Conservation (phyloP, 2,329 filamentous ascomycete species). For the Fusarium pininemorale region DNA sequence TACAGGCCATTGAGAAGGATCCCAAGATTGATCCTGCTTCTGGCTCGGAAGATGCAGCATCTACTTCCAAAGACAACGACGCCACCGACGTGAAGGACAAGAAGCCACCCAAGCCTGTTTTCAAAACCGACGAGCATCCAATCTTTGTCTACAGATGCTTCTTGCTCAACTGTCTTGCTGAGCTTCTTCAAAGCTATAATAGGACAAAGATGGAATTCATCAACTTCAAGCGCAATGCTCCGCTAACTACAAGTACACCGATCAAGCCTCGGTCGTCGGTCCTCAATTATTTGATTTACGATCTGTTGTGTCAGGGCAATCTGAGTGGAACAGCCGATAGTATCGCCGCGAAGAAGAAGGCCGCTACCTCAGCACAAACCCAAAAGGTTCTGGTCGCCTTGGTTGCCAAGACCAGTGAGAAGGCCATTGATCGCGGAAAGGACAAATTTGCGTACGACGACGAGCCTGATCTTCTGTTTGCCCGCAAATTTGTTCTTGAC, state of each 20-base stretch:
- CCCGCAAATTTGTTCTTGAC: constrained; percentile 94
- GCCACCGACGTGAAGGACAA: constrained; percentile 62
- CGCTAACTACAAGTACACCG: constrained; percentile 83
- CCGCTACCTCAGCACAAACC: constrained; percentile 84
- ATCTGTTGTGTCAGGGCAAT: constrained; percentile 71
- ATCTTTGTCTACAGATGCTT: constrained; percentile 98
- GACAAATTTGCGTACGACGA: constrained; percentile 75
- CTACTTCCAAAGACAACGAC: constrained; percentile 45
- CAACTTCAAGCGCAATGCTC: constrained; percentile 94
- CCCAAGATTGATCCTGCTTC: constrained; percentile 49
- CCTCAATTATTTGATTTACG: constrained; percentile 90
- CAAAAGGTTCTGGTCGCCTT: constrained; percentile 87
- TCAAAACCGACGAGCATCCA: constrained; percentile 92
- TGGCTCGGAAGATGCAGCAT: constrained; percentile 34
- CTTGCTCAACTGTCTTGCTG: constrained; percentile 88
- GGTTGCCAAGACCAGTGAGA: constrained; percentile 87
- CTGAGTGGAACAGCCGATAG: constrained; percentile 76
- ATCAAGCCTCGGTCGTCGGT: constrained; percentile 94
- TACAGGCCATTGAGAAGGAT: constrained; percentile 55
- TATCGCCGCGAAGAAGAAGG: constrained; percentile 82
- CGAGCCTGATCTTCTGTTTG: constrained; percentile 86
- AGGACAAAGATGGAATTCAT: constrained; percentile 98
- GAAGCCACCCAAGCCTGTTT: constrained; percentile 75
- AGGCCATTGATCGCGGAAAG: constrained; percentile 64
- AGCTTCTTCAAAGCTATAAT: constrained; percentile 91